Evolutionary conservation across 1,284 basidiomycete species (phyloP), one percentile per base, ranked within the genome.

Genomic region (Trichosporon coremiiforme): DNA sequence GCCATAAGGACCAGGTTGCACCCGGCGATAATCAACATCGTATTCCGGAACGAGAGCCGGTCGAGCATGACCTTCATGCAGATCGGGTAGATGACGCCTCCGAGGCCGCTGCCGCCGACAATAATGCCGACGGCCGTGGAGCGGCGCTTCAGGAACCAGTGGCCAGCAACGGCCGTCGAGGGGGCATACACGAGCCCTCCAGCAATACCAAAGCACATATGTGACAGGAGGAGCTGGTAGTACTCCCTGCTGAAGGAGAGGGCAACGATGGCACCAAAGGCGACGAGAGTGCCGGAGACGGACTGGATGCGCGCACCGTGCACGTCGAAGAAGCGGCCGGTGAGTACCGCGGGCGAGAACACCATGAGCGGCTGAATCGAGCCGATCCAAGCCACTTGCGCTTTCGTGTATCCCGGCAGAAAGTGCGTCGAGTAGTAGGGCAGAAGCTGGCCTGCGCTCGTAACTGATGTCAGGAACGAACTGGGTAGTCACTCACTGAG

Each of bases 211-310:
- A 79, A 80, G 2, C 78, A 71, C 3, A 77, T 67, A 65, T 82
- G 81, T 1, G 80, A 78, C 17, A 82, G 76, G 13, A 82, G 70
- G 71, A 83, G 80, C 68, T 83, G 82, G 68, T 80, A 83, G 74
- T 79, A 83, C 66, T 77, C 70, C 25, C 75, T 72, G 66, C 80
- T 82, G 74, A 83, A 78, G 75, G 68, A 45, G 4, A 82, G 64
- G 20, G 71, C 78, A 31, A 83, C 71, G 7, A 82, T 68, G 0
- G 80, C 75, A 1, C 68, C 70, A 29, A 80, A 71, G 6, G 74
- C 73, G n/a, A 77, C 55, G 17, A 71, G 35, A 9, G 75, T 75
- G n/a, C 76, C 75, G 10, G 57, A 35, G 41, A 74, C 55, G 9
- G 57, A 62, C 31, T 62, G 57, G 29, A 62, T 35, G 53, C 60